These are phyloP conservation scores for Xylaria multiplex DNA, from an alignment of 2,329 filamentous ascomycete species.

Conservation along the genomic window DNA sequence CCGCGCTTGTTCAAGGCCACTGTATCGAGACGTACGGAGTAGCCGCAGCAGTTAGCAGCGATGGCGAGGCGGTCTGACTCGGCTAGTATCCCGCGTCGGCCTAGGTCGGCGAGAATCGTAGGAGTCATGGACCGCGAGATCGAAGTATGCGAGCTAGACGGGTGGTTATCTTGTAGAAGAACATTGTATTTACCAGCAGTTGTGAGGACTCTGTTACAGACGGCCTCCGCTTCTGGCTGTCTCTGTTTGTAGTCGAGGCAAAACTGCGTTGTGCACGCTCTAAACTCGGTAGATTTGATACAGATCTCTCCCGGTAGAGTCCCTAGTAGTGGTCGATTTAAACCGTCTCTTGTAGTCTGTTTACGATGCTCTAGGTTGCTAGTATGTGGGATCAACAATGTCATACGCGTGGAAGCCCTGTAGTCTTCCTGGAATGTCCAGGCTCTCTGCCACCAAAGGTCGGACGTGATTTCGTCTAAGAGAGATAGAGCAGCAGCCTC, in stretches of 20 bases:
- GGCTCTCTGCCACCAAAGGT: slow-evolving; percentile 47
- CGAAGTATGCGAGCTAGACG: slow-evolving; percentile 22
- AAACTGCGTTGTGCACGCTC: slow-evolving; percentile 42
- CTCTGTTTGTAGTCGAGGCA: slow-evolving; percentile 43
- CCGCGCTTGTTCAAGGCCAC: slow-evolving; percentile 36
- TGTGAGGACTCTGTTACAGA: slow-evolving; percentile 43
- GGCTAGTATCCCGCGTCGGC: slow-evolving; percentile 39
- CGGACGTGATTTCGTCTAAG: slow-evolving; percentile 44
- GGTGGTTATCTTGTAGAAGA: slow-evolving; percentile 41
- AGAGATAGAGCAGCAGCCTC: slow-evolving; percentile 40
- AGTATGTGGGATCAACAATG: slow-evolving; percentile 45
- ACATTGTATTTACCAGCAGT: slow-evolving; percentile 46
- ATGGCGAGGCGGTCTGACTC: slow-evolving; percentile 48
- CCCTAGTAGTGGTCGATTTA: slow-evolving; percentile 37
- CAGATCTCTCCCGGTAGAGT: slow-evolving; percentile 43
- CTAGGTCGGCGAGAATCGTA: slow-evolving; percentile 44
- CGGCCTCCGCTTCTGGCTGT: slow-evolving; percentile 29
- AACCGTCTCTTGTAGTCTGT: slow-evolving; percentile 31
- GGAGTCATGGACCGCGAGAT: slow-evolving; percentile 47
- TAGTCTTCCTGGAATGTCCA: slow-evolving; percentile 50
- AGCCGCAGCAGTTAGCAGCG: slow-evolving; percentile 46
- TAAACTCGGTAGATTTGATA: slow-evolving; percentile 44
- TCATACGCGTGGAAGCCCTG: slow-evolving; percentile 44
- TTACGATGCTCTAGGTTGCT: slow-evolving; percentile 42
- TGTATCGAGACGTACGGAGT: slow-evolving; percentile 44